A percentile compares a stretch with the other conserved stretches of the same genome.
Conservation (phyloP, 495 filamentous ascomycete species). For the Pyrenula massariospora region DNA sequence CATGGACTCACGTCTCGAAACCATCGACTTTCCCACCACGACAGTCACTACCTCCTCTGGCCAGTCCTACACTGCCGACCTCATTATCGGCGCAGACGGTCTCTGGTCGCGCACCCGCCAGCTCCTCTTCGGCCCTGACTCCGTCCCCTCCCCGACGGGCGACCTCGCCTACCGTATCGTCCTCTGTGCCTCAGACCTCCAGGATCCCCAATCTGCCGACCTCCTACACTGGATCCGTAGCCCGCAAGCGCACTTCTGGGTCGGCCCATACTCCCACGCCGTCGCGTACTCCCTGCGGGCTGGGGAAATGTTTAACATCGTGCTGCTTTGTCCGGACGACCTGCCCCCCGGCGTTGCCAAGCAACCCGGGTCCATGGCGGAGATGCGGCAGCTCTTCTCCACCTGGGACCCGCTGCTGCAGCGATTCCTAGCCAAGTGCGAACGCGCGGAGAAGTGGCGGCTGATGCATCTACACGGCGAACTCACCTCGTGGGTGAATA, state of each 20-base stretch:
- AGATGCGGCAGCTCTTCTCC: constrained; percentile 51
- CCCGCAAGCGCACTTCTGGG: constrained; percentile 58
- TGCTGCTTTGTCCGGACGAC: constrained; percentile 58
- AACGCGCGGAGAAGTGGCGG: constrained; percentile 55
- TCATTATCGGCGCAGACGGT: constrained; percentile 49
- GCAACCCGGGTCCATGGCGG: constrained; percentile 42
- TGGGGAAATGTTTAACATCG: constrained; percentile 55
- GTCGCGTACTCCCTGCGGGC: constrained; percentile 53
- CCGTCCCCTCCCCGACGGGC: constrained; percentile 43
- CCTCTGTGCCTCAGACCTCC: constrained; percentile 31
- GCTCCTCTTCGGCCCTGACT: constrained; percentile 27
- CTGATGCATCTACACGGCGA: constrained; percentile 45
- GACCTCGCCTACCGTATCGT: constrained; percentile 58
- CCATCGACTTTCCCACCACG: constrained; percentile 22
- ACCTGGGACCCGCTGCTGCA: constrained; percentile 47
- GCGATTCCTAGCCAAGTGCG: constrained; percentile 29
- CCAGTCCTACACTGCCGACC: constrained; percentile 27
- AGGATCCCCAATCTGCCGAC: constrained; percentile 36
- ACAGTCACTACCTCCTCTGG: constrained; percentile 19
- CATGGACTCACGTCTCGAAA: constrained; percentile 28
- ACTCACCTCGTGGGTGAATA: constrained; percentile 40
- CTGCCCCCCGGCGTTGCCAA: constrained; percentile 44
- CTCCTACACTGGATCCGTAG: constrained; percentile 24
- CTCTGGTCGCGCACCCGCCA: constrained; percentile 35
- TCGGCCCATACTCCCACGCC: constrained; percentile 52